Base-by-base conservation (phyloP, 345 rosid species). In the Eucalyptus pauciflora region DNA sequence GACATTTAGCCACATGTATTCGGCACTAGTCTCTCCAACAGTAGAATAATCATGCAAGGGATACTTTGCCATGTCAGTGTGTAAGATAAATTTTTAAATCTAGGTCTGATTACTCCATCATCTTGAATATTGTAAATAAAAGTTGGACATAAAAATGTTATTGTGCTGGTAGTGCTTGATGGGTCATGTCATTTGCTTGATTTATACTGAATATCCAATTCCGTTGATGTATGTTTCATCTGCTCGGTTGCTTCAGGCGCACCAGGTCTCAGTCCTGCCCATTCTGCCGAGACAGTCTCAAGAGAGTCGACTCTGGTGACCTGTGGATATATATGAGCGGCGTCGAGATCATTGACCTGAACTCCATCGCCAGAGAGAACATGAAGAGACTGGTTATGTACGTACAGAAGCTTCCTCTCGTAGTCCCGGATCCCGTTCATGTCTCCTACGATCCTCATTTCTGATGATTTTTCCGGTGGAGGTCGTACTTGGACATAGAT, bases 191-290 rank as follows among this genome's bases (percentile, higher is more conserved):
- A 27, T 49, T 86, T 86, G 25, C 48, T 50, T n/a, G 29, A 86
- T n/a, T 86, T 24, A 25, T 27, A 41, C 48, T 41, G 20, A 86
- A n/a, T 16, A 1, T 69, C 41, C 31, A 25, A 37, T 52, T 76
- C 52, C 49, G 10, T 62, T 50, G 51, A 62, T 22, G 5, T n/a
- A 56, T 52, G 54, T 87, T 41, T 71, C n/a, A 11, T 48, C 37
- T 62, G 49, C 13, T 31, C 45, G 64, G 87, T 87, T 24, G 24
- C 49, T 85, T 31, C 86, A 97, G 99, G 99, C 94, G 93, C 4
- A n/a, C 88, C 15, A 90, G 96, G 91, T 96, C 99, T 4, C 94
- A 95, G 81, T 96, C 99, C 3, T 97, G 99, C 90, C 99, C 99
- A 5, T 97, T 97, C 91, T 97, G 99, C 87, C 92, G 99, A 67